Base-by-base conservation (phyloP, 2,329 filamentous ascomycete species). In the Fusarium staphyleae region DNA sequence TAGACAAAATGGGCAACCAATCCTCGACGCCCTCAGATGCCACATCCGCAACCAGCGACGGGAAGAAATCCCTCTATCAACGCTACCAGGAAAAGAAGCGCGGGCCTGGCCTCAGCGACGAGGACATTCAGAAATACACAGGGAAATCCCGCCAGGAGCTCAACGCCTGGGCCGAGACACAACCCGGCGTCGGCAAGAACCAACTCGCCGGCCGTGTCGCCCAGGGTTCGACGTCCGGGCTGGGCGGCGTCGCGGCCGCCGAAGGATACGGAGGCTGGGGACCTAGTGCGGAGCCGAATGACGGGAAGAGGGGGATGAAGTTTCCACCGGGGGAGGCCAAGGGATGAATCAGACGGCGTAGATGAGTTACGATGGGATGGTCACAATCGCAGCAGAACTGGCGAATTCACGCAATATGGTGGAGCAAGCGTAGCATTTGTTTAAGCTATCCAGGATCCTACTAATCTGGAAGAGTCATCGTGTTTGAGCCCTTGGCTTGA, bases 61-160 rank as follows among this genome's bases (percentile, higher is more conserved):
- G 58, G 13, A 68, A 72, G 18, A 68, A 66, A 46, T 69, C 69
- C 7, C 55, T 74, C 24, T 74, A 71, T 60, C 62, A 67, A 28
- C 66, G 70, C 48, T 68, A 62, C 51, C 67, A 71, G 43, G 68
- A 69, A 37, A 65, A 67, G 34, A 75, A 74, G 57, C 64, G 62
- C 30, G 61, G 66, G 37, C 44, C 51, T 10, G 60, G 65, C 16
- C 68, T 74, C 37, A 72, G 69, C 55, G 74, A 77, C 51, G 73
- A 74, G 10, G 75, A 76, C 54, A 59, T 78, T 22, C 42, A 67
- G 22, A 76, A 75, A 55, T 75, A 76, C 69, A 77, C 75, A 28
- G 75, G 76, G 62, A 77, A 71, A 58, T 63, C 62, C 24, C 69
- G 71, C 32, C 67, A 66, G 2, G 65, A 73, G 60, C 65, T 78